Base-by-base conservation (phyloP, 768 basidiomycete genomes). In the Fomitopsis serialis region DNA sequence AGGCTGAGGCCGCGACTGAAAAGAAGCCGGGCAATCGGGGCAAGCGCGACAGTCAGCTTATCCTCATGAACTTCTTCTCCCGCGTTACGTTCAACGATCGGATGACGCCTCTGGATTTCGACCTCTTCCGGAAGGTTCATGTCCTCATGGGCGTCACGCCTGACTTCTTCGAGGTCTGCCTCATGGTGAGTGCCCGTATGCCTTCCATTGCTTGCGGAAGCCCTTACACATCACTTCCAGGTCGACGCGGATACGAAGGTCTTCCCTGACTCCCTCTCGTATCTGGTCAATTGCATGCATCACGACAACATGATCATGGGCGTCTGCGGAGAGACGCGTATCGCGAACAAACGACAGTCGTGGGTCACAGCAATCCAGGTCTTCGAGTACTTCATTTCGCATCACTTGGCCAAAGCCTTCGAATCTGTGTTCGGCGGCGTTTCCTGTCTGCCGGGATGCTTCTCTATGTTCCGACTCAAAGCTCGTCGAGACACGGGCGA, bases 351-450 rank as follows among this genome's bases (percentile, higher is more conserved):
- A 67, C 88, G 94, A 22, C 84, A 93, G 56, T 94, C 93, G 21
- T 99, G 97, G 97, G 94, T 99, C 22, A 98, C 97, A 1, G 86
- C 89, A 46, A 99, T 99, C 63, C 97, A 99, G 68, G 96, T 98
- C 40, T 95, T 93, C 66, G 92, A 95, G 68, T 99, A 99, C 70
- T 99, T 98, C 72, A 98, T 99, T 65, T 98, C 95, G 35, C 97
- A 99, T 70, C 96, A 99, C 69, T 81, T 94, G 50, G 91, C 96
- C 56, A 99, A 99, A 70, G 95, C 92, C 7, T 99, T 99, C 71
- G 97, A 99, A 69, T 94, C 97, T 21, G 93, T 97, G 23, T 98
- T 99, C 64, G 97, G 97, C 65, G 97, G 97, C 82, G 97, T 99
- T 54, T 94, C 97, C 12, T 99, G 97, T 75, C 76, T 98, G 25